These are phyloP conservation scores for Ilex aquifolium DNA, from an alignment of 257 asterid species.

Conservation along the genomic window DNA sequence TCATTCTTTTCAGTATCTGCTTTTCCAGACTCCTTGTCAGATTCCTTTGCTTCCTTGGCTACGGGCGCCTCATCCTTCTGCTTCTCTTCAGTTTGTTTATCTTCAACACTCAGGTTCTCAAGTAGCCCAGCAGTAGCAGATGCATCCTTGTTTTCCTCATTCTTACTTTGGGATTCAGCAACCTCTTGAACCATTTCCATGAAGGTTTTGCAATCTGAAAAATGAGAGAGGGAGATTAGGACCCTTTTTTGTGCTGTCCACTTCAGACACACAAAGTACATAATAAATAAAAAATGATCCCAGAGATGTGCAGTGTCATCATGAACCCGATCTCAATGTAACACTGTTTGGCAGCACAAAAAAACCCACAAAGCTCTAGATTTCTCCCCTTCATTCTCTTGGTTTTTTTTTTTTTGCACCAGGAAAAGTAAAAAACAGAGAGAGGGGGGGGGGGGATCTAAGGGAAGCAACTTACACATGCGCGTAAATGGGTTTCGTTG, in stretches of 20 bases:
- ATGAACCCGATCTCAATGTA: no score
- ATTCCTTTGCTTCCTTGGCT: slow-evolving; percentile 18
- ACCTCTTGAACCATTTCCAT: slow-evolving; percentile 38
- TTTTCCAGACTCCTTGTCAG: slow-evolving; percentile 8
- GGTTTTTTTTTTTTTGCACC: no score
- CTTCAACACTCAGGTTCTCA: slow-evolving; percentile 40
- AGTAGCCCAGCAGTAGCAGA: slow-evolving; percentile 42
- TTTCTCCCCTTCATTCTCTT: no score
- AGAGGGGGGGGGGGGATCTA: no score
- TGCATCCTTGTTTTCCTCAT: slow-evolving; percentile 34
- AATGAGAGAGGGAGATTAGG: neutral
- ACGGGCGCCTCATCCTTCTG: slow-evolving; percentile 15
- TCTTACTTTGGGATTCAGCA: slow-evolving; percentile 36
- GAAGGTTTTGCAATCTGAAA: slow-evolving; percentile 41
- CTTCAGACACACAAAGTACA: neutral
- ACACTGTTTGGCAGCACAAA: no score
- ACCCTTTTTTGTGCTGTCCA: no score
- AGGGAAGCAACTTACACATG: no score
- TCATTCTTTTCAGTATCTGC: slow-evolving; percentile 10
- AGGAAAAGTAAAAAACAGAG: no score
- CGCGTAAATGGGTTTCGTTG: no score
- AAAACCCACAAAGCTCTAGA: no score
- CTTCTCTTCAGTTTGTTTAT: slow-evolving; percentile 16
- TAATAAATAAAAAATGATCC: neutral
- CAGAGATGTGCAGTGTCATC: neutral